Evolutionary conservation across 2,329 filamentous ascomycete genomes (phyloP).

Genomic region (Knufia fluminis): DNA sequence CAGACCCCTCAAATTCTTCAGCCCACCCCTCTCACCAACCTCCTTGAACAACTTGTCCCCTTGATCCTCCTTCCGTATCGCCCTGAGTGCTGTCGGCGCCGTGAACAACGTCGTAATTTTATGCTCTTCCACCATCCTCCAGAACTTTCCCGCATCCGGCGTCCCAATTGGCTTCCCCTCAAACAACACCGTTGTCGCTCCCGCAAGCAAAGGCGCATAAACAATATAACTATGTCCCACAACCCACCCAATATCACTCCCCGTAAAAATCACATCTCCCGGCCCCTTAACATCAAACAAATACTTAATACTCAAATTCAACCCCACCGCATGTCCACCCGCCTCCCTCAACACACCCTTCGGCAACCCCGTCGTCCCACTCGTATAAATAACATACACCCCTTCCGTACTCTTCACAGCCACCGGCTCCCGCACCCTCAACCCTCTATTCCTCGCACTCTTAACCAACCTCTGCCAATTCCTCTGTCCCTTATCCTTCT

Average conservation of each 20-base stretch:
- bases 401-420: constrained; percentile 68
- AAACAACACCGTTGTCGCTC: constrained; percentile 78
- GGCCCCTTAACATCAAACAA: constrained; percentile 75
- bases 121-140: constrained; percentile 77
- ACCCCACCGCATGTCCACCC: constrained; percentile 76
- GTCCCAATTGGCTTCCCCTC: constrained; percentile 93
- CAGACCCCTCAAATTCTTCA: constrained; percentile 62
- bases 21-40: constrained; percentile 57
- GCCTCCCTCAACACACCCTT: constrained; percentile 78
- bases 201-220: constrained; percentile 76
- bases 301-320: constrained; percentile 73
- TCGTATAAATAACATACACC: constrained; percentile 88
- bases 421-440: constrained; percentile 61
- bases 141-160: constrained; percentile 78
- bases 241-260: constrained; percentile 83
- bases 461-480: constrained; percentile 71
- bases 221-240: constrained; percentile 81
- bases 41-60: constrained; percentile 56
- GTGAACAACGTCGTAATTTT: constrained; percentile 74
- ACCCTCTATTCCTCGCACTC: constrained; percentile 56
- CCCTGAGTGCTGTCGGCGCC: constrained; percentile 76
- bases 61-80: constrained; percentile 78
- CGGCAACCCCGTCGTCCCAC: constrained; percentile 68
- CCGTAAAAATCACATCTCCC: constrained; percentile 71
- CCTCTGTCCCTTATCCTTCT: constrained; percentile 58